These are phyloP conservation scores for Penicillium paradoxum DNA, from an alignment of 495 filamentous ascomycete species.

Conservation along the genomic window DNA sequence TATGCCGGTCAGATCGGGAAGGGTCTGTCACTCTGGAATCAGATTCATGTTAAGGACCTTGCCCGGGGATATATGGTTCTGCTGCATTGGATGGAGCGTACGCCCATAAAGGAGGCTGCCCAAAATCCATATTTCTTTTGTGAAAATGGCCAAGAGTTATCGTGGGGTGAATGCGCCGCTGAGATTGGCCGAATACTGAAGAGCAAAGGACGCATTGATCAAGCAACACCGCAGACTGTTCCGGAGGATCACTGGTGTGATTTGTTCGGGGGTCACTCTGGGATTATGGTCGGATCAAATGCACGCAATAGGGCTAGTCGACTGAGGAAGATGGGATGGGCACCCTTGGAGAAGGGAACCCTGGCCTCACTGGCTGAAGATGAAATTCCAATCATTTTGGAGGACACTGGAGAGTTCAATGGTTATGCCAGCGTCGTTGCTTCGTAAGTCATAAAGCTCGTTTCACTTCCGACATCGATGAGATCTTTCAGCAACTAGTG, in stretches of 20 bases:
- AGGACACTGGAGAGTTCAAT: conserved; percentile 20
- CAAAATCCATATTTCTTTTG: conserved; percentile 35
- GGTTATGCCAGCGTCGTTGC: conserved; percentile 9
- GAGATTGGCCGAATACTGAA: conserved; percentile 23
- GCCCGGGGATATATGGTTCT: conserved; percentile 26
- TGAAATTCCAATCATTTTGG: conserved; percentile 33
- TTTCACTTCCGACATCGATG: neutral
- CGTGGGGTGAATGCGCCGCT: conserved; percentile 21
- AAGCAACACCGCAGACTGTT: neutral
- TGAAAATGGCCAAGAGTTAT: conserved; percentile 33
- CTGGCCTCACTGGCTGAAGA: conserved; percentile 30
- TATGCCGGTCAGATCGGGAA: conserved; percentile 24
- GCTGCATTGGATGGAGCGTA: conserved; percentile 28
- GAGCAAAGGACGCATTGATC: conserved; percentile 5
- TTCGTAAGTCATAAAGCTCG: neutral
- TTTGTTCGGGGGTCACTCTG: conserved; percentile 23
- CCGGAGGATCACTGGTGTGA: conserved; percentile 23
- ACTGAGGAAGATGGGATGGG: conserved; percentile 31
- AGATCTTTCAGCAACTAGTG: too few relatives aligned
- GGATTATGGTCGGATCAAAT: conserved; percentile 26
- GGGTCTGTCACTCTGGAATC: conserved; percentile 23
- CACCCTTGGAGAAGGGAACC: conserved; percentile 32
- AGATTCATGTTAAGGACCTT: conserved; percentile 29
- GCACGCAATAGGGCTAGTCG: conserved; percentile 23
- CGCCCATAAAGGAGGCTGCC: conserved; percentile 8